Percentiles rank a stretch among this genome's conserved stretches.
Evolutionary conservation across 768 basidiomycete genomes (phyloP).

Genomic region (Pluteus cervinus): DNA sequence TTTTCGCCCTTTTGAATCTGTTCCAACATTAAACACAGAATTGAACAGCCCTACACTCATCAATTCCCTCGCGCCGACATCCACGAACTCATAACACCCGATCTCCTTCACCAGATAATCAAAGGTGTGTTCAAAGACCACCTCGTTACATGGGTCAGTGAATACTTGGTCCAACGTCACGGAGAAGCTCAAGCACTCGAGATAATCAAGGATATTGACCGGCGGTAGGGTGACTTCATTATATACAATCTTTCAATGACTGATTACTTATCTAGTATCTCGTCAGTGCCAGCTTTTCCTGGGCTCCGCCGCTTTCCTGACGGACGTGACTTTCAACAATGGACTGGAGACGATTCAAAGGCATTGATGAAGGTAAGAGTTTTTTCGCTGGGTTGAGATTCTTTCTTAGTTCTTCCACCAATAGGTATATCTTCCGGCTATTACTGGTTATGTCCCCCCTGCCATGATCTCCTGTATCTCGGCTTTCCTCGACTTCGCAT

Average conservation of each 20-base stretch:
- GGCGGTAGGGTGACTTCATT: slow-evolving; percentile 11
- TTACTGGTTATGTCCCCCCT: slow-evolving; percentile 12
- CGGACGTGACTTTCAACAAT: slow-evolving; percentile 3
- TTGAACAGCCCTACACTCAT: slow-evolving; percentile 16
- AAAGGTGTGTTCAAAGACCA: slow-evolving; percentile 32
- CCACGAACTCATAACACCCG: slow-evolving; percentile 19
- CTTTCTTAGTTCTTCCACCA: background rate
- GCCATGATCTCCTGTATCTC: slow-evolving; percentile 18
- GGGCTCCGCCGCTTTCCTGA: slow-evolving; percentile 1
- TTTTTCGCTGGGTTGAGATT: background rate
- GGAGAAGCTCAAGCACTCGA: slow-evolving; percentile 8
- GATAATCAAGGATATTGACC: slow-evolving; percentile 25
- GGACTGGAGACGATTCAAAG: slow-evolving; percentile 7
- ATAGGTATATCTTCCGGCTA: slow-evolving; percentile 11
- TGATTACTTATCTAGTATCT: background rate
- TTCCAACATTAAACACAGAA: background rate
- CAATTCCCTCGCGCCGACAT: slow-evolving; percentile 22
- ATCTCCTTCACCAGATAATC: slow-evolving; percentile 27
- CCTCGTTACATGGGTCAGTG: slow-evolving; percentile 22
- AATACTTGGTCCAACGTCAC: slow-evolving; percentile 17
- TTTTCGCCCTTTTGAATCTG: background rate
- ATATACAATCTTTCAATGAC: background rate
- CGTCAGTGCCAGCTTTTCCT: slow-evolving; percentile 1
- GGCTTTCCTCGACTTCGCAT: slow-evolving; percentile 20
- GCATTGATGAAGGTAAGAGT: slow-evolving; percentile 8